Evolutionary conservation across 305 asterid genomes (phyloP).

Genomic region (Salvia sclarea): DNA sequence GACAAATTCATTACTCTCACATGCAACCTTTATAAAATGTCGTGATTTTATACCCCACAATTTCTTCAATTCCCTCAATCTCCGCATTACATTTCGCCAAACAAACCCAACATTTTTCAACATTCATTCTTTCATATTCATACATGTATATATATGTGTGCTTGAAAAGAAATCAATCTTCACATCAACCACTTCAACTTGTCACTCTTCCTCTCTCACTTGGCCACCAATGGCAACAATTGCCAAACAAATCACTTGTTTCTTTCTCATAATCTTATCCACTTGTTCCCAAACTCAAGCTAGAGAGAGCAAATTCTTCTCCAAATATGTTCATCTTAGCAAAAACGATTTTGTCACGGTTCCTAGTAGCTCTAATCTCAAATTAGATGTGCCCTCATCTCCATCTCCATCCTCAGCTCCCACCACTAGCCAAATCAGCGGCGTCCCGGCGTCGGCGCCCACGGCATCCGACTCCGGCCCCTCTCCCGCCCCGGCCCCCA

Average conservation of each 20-base stretch:
- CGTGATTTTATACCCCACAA: slow-evolving; percentile 46
- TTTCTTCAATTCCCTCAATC: slow-evolving; percentile 46
- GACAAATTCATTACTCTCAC: slow-evolving; percentile 46
- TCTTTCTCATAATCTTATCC: slow-evolving; percentile 33
- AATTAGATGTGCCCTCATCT: slow-evolving; percentile 21
- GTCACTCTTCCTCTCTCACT: not conserved
- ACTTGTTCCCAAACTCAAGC: slow-evolving; percentile 38
- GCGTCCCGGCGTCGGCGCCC: slow-evolving; percentile 34
- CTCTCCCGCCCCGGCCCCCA: slow-evolving; percentile 34
- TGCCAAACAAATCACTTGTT: slow-evolving; percentile 31
- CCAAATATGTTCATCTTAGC: slow-evolving; percentile 33
- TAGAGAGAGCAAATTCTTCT: slow-evolving; percentile 47
- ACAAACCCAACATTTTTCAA: slow-evolving; percentile 2
- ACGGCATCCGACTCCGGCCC: not conserved
- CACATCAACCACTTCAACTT: not conserved
- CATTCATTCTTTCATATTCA: not conserved
- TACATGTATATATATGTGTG: not conserved
- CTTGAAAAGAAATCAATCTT: slow-evolving; percentile 6
- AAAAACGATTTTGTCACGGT: slow-evolving; percentile 28
- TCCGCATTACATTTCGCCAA: slow-evolving; percentile 43
- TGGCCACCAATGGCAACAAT: slow-evolving; percentile 34
- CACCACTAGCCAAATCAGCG: slow-evolving; percentile 26
- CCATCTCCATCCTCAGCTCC: slow-evolving; percentile 39
- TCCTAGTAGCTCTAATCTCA: slow-evolving; percentile 22
- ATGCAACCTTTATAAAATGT: slow-evolving; percentile 38